Evolutionary conservation across 1,284 basidiomycete species (phyloP), one percentile per base, ranked within the genome.

Genomic region (Trichosporon sp.): DNA sequence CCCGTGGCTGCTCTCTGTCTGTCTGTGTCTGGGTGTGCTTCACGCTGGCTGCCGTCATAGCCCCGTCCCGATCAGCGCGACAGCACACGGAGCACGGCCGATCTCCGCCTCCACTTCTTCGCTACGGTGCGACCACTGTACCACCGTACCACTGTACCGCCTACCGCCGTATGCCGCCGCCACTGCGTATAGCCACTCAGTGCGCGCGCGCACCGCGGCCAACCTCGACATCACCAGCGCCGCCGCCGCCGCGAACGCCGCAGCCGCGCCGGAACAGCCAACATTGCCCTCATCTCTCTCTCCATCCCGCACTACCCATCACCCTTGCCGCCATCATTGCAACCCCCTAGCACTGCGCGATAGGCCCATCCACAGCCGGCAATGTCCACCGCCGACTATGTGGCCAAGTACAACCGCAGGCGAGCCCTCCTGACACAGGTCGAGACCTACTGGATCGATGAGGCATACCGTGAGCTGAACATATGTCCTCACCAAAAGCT

Each of bases 361-460:
- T 54, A 27, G 49, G 49, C 49, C 49, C 4, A 29, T 16, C 27
- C 13, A 19, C 27, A 54, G 49, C 25, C 61, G 61, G 65, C 62
- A 32, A 74, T 75, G 73, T 74, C 73, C 54, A 69, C 60, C 27
- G 69, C 73, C 63, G 79, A 81, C 68, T 80, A 79, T 72, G 72
- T 74, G 62, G 74, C 74, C 44, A 80, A 78, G 64, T 75, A 75
- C 56, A 65, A 72, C 14, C 68, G 74, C 27, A 68, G 79, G 19
- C 61, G 70, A 34, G 71, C 66, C 11, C 69, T 77, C 9, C 64
- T 67, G 27, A 73, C 75, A 9, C 78, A 71, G 34, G 76, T 78
- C 36, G 73, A 78, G 56, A 70, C 69, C 56, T 79, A 74, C 59
- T 80, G 79, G 78, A 64, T 77, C 29, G 78, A 80, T n/a, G 79